These are phyloP conservation scores for Pelargonium cotyledonis DNA, from an alignment of 441 rosid genomes.

Conservation along the genomic window DNA sequence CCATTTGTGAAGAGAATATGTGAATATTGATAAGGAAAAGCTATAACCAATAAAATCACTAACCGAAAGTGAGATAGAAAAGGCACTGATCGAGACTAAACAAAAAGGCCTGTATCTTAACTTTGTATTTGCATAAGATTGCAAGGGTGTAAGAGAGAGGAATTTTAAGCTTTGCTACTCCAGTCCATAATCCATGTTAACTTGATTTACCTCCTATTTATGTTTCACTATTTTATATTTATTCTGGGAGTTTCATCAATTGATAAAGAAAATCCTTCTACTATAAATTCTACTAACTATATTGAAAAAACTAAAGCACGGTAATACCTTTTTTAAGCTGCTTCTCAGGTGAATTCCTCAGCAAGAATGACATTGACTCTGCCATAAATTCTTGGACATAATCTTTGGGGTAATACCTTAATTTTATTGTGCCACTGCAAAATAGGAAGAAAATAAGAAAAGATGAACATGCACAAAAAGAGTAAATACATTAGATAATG, in stretches of 20 bases:
- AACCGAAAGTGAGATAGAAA: too few relatives aligned
- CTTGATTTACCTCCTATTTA: too few relatives aligned
- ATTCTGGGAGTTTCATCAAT: background rate
- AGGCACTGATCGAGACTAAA: too few relatives aligned
- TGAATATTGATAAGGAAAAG: too few relatives aligned
- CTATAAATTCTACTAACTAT: background rate
- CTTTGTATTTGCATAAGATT: too few relatives aligned
- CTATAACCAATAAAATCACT: too few relatives aligned
- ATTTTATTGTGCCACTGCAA: constrained; percentile 52
- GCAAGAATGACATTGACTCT: constrained; percentile 72
- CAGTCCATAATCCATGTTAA: too few relatives aligned
- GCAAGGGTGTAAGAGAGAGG: too few relatives aligned
- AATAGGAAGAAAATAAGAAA: constrained; percentile 20
- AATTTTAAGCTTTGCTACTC: too few relatives aligned
- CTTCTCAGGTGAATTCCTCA: constrained; percentile 64
- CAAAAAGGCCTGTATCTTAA: too few relatives aligned
- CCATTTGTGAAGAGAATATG: too few relatives aligned
- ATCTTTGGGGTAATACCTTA: constrained; percentile 66
- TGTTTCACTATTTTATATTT: too few relatives aligned
- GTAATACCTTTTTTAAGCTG: constrained; percentile 56
- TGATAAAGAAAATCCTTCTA: background rate
- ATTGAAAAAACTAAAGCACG: background rate
- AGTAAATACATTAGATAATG: background rate
- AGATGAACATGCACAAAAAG: background rate
- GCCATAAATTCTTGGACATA: constrained; percentile 72